phyloP scores from a whole-genome alignment of 805 yeast species.

The Pichia sporocuriosa region DNA sequence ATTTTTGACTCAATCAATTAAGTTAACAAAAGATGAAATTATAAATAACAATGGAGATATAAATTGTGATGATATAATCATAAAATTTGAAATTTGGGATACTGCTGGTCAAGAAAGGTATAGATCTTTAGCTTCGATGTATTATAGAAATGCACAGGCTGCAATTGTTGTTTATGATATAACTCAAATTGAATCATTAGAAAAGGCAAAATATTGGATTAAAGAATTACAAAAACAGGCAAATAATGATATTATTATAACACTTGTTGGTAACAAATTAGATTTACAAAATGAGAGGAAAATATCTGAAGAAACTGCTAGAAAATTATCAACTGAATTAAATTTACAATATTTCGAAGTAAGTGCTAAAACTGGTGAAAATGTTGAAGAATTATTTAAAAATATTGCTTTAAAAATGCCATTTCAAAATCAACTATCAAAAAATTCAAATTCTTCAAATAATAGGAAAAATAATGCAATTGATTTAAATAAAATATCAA shows the following conservation, averaged over 20 bases:
- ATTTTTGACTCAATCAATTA: conserved; percentile 60
- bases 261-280: conserved; percentile 72
- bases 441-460: conserved; percentile 10
- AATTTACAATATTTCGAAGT: conserved; percentile 46
- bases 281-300: conserved; percentile 52
- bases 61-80: conserved; percentile 14
- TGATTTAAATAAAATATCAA: conserved; percentile 27
- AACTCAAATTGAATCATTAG: conserved; percentile 59
- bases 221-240: conserved; percentile 81
- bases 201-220: conserved; percentile 70
- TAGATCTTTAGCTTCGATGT: conserved; percentile 75
- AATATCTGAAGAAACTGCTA: conserved; percentile 31
- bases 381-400: conserved; percentile 41
- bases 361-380: conserved; percentile 52
- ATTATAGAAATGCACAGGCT: conserved; percentile 73
- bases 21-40: conserved; percentile 2
- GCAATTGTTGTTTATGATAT: conserved; percentile 76
- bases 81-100: conserved; percentile 80
- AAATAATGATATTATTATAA: conserved; percentile 63
- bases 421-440: conserved; percentile 21
- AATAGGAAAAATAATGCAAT: conserved; percentile 23
- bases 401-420: conserved; percentile 44
- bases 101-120: conserved; percentile 67
- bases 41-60: conserved; percentile 25
- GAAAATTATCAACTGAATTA: conserved; percentile 52